Evolutionary conservation across 129 eudicot genomes (phyloP).

Genomic region (Saussurea involucrata): DNA sequence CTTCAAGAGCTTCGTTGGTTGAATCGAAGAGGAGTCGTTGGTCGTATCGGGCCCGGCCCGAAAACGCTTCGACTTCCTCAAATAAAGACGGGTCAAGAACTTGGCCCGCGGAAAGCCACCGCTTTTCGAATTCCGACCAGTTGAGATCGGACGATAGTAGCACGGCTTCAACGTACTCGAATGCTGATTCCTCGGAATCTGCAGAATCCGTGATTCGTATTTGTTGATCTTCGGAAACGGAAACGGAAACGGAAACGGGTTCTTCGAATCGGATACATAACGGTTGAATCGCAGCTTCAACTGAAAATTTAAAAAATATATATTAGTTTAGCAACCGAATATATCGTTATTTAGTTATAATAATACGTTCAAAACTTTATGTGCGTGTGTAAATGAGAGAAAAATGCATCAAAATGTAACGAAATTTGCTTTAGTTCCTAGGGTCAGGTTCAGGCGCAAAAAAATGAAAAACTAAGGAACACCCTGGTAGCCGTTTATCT

Average conservation of each 20-base stretch:
- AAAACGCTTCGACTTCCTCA: slow-evolving; percentile 75
- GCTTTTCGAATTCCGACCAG: slow-evolving; percentile 69
- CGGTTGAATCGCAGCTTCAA: slow-evolving; percentile 54
- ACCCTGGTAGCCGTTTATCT: too few relatives aligned
- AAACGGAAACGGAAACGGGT: slow-evolving; percentile 15
- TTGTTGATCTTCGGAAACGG: slow-evolving; percentile 30
- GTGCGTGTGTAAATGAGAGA: too few relatives aligned
- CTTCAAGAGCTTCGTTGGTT: slow-evolving; percentile 57
- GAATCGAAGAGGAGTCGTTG: slow-evolving; percentile 84
- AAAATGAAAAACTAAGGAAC: too few relatives aligned
- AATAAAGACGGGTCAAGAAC: slow-evolving; percentile 70
- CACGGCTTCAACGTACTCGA: slow-evolving; percentile 91
- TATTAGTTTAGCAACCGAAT: background rate
- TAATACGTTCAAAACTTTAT: too few relatives aligned
- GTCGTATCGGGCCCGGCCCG: slow-evolving; percentile 57
- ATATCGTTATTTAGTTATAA: background rate
- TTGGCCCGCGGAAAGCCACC: slow-evolving; percentile 63
- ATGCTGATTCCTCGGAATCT: slow-evolving; percentile 67
- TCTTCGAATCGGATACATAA: slow-evolving; percentile 67
- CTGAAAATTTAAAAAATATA: slow-evolving; percentile 31
- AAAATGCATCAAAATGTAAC: too few relatives aligned
- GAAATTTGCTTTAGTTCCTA: too few relatives aligned
- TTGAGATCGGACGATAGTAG: slow-evolving; percentile 77
- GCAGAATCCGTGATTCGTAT: slow-evolving; percentile 38
- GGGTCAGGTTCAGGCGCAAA: too few relatives aligned